Evolutionary conservation across 441 rosid species (phyloP), one percentile per base, ranked within the genome.

Genomic region (Lagerstroemia fauriei): DNA sequence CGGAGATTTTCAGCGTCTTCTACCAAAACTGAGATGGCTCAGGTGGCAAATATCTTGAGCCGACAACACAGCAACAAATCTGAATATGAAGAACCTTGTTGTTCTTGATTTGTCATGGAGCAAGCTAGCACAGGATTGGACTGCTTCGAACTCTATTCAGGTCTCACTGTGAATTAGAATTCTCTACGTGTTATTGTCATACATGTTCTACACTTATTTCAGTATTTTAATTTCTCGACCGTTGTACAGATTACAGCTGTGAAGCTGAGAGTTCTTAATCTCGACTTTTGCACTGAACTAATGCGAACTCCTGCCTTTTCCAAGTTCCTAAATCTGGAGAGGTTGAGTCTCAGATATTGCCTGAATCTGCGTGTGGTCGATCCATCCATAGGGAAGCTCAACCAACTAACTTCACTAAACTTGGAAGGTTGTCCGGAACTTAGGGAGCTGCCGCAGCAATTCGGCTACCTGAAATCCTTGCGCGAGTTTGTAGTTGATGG

Each of bases 211-310:
- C 41, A 14, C 11, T 48, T 9, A 10, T 63, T 65, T 63, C 17
- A 9, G 7, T n/a, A 31, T 22, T 66, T 48, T 46, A 24, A 63
- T n/a, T 11, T 16, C 44, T 34, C 41, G 7, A 31, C 29, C n/a
- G 7, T 48, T n/a, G 12, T 72, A 50, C 27, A 80, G 77, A 31
- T 73, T 11, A 22, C 25, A 24, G 9, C 47, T 6, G 34, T 31
- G 73, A 69, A 69, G 46, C 73, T 69, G 73, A 69, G 34, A 51
- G 83, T 73, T 61, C 59, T 80, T n/a, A 29, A 51, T 14, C 77
- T 80, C 57, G n/a, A 29, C 57, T 3, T 25, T 25, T 80, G 59
- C 24, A 3, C 7, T 16, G 24, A 56, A 14, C 59, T 80, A 38
- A 24, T 11, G 25, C 34, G 71, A 46, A 73, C 83, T 25, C 78